Evolutionary conservation across 2,329 filamentous ascomycete genomes (phyloP).

Genomic region (Penicillium italicum): DNA sequence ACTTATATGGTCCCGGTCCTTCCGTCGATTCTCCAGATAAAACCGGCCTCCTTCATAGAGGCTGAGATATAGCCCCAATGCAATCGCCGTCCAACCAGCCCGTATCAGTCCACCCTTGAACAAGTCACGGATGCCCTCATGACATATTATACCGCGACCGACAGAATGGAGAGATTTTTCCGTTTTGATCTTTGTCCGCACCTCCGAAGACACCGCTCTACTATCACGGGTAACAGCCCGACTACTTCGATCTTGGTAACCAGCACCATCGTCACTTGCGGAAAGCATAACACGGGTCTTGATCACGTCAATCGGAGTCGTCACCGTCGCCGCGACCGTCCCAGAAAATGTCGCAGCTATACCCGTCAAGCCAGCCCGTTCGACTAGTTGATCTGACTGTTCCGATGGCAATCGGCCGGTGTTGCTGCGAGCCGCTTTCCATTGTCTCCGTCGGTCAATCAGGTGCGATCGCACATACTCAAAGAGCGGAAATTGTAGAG

Average conservation of each 20-base stretch:
- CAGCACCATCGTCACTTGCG: conserved; percentile 39
- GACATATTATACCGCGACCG: conserved; percentile 60
- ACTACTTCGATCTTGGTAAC: neutral
- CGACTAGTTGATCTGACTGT: conserved; percentile 47
- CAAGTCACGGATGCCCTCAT: conserved; percentile 68
- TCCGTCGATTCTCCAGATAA: conserved; percentile 47
- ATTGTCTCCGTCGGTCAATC: conserved; percentile 41
- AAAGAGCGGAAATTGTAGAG: conserved; percentile 83
- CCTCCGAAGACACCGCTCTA: neutral
- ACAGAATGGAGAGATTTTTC: conserved; percentile 55
- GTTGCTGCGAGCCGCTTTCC: conserved; percentile 16
- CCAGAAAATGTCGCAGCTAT: conserved; percentile 71
- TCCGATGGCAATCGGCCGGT: conserved; percentile 3
- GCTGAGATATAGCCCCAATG: conserved; percentile 78
- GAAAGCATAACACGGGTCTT: conserved; percentile 87
- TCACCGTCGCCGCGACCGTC: conserved; percentile 71
- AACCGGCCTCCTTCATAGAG: conserved; percentile 77
- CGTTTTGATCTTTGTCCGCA: conserved; percentile 16
- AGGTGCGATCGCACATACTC: conserved; percentile 63
- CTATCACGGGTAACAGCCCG: neutral
- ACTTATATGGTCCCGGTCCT: conserved; percentile 12
- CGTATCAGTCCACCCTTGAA: conserved; percentile 71
- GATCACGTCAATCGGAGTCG: conserved; percentile 83
- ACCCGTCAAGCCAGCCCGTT: conserved; percentile 69
- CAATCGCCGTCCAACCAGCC: conserved; percentile 75